A percentile compares a stretch with the other conserved stretches of the same genome.
Conservation (phyloP, 345 rosid genomes). For the Gossypium turneri region DNA sequence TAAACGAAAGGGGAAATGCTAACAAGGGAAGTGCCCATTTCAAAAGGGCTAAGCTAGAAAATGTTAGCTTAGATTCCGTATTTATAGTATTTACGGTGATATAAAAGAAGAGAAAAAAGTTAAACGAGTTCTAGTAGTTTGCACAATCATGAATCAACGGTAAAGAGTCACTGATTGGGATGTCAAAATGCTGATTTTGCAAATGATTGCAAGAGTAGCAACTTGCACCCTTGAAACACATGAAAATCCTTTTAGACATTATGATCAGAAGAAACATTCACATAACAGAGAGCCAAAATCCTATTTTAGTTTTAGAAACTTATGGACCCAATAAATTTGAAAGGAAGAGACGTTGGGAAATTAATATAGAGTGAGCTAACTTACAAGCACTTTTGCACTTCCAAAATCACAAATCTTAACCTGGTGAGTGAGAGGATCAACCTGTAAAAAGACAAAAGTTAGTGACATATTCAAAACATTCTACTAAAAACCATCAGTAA, state of each 20-base stretch:
- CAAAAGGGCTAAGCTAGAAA: neutral
- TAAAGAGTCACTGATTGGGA: neutral
- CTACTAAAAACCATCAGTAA: neutral
- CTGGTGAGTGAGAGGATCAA: conserved; percentile 73
- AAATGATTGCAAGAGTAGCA: neutral
- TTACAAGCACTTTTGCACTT: conserved; percentile 85
- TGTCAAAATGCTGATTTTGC: neutral
- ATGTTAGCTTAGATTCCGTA: neutral
- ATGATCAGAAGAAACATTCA: neutral
- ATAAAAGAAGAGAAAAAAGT: neutral
- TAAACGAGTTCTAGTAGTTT: neutral
- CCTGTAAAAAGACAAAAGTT: conserved; percentile 37
- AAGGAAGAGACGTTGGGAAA: neutral
- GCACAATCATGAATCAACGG: neutral
- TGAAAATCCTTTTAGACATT: neutral
- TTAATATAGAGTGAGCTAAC: conserved; percentile 9
- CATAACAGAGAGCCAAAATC: neutral
- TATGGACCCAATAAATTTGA: neutral
- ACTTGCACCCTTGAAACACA: neutral
- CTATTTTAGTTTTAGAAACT: neutral
- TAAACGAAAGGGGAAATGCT: neutral
- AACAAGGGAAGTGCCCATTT: neutral
- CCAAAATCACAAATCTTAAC: conserved; percentile 60
- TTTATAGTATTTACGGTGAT: neutral
- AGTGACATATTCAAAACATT: neutral